Evolutionary conservation across 441 rosid species (phyloP).

Genomic region (Cnidoscolus chayamansa): DNA sequence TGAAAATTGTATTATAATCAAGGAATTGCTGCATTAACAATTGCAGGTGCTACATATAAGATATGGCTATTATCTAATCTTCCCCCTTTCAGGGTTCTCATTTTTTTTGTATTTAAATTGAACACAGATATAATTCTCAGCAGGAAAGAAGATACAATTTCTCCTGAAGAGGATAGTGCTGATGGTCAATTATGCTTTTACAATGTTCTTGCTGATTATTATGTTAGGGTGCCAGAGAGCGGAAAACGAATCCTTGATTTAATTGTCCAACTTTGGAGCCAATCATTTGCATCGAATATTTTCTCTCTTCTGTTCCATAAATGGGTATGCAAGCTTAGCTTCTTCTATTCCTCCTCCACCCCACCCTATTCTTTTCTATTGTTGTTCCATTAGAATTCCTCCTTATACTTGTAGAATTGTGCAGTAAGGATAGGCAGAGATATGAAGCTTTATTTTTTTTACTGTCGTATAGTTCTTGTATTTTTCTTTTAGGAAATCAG

Average conservation of each 20-base stretch:
- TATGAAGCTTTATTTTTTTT: background rate
- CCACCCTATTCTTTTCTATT: background rate
- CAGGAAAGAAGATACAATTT: conserved; percentile 57
- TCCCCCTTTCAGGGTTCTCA: conserved; percentile 5
- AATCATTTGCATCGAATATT: conserved; percentile 89
- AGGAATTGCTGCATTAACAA: background rate
- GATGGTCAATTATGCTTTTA: conserved; percentile 68
- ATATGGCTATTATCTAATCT: conserved; percentile 5
- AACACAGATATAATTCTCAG: conserved; percentile 69
- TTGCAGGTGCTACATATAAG: background rate
- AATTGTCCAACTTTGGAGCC: conserved; percentile 97
- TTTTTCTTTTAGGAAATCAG: background rate
- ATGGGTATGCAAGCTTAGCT: conserved; percentile 54
- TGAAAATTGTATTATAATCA: background rate
- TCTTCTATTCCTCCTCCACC: no score
- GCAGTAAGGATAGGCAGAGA: background rate
- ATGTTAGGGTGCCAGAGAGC: conserved; percentile 54
- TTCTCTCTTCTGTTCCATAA: conserved; percentile 86
- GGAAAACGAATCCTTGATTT: conserved; percentile 74
- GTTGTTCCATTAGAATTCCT: background rate
- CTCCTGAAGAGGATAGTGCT: conserved; percentile 39
- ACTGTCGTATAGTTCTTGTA: background rate
- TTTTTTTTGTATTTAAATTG: conserved; percentile 32
- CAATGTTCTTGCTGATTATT: conserved; percentile 87
- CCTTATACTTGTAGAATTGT: background rate